Evolutionary conservation across 2,329 filamentous ascomycete genomes (phyloP).

Genomic region (Colletotrichum endophyticum): DNA sequence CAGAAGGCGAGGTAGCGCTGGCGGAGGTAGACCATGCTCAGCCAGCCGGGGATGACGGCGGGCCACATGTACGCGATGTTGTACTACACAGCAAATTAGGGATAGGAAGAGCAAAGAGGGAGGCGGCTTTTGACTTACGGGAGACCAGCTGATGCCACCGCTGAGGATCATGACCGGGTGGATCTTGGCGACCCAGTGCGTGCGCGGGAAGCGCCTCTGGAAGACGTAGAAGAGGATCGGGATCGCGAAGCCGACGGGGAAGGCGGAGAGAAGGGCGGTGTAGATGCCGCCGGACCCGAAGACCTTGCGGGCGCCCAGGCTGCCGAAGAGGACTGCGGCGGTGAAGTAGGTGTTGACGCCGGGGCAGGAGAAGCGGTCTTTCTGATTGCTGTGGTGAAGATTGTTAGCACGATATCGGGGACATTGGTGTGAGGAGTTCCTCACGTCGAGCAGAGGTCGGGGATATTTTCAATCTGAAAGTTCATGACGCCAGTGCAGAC

Average conservation of each 20-base stretch:
- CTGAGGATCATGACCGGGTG: slow-evolving; percentile 43
- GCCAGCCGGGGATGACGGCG: slow-evolving; percentile 44
- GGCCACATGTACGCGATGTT: slow-evolving; percentile 50
- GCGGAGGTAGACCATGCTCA: slow-evolving; percentile 47
- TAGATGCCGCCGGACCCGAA: slow-evolving; percentile 41
- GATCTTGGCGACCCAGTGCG: slow-evolving; percentile 37
- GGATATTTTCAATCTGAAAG: slow-evolving; percentile 35
- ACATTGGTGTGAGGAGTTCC: too few relatives aligned
- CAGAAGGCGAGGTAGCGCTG: slow-evolving; percentile 39
- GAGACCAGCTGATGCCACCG: slow-evolving; percentile 38
- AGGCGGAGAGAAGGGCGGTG: slow-evolving; percentile 36
- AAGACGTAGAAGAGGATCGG: slow-evolving; percentile 36
- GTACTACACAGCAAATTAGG: slow-evolving; percentile 22
- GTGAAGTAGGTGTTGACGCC: slow-evolving; percentile 39
- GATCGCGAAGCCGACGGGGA: slow-evolving; percentile 37
- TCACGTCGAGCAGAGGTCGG: slow-evolving; percentile 29
- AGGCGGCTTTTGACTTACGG: not conserved
- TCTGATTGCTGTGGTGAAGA: slow-evolving; percentile 9
- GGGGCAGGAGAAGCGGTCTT: slow-evolving; percentile 31
- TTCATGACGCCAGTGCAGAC: slow-evolving; percentile 38
- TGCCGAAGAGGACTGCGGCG: slow-evolving; percentile 44
- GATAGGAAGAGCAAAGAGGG: not conserved
- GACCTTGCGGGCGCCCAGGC: slow-evolving; percentile 40
- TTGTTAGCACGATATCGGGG: rapidly evolving
- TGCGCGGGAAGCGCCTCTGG: slow-evolving; percentile 35